Base-by-base conservation (phyloP, 495 filamentous ascomycete genomes). In the Acidiella bohemica region DNA sequence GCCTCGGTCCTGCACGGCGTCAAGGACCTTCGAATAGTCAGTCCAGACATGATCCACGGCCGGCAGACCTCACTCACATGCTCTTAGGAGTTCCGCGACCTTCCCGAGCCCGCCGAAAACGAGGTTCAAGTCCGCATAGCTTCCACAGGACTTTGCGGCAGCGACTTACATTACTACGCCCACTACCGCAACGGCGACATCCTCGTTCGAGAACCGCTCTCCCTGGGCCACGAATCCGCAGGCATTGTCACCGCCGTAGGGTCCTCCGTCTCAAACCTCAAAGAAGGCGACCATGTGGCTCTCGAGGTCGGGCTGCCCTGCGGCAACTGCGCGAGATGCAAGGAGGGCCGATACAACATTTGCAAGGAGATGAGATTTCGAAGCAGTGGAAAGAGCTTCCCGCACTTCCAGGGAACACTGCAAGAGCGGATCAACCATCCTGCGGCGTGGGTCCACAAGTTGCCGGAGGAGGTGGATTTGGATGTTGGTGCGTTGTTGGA, bases 301-400 rank as follows among this genome's bases (percentile, higher is more conserved):
- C 64, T 90, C 13, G 83, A 90, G 63, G 80, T 84, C 51, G 81
- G 81, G n/a, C 59, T 83, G 7, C 81, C 82, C n/a, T 92, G 84
- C 53, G 68, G 68, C 19, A 49, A 64, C 31, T 92, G 84, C 56
- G 63, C 67, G 6, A 60, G 78, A 17, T 92, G 84, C 57, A 49
- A 50, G 14, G 64, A 66, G 31, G 80, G 79, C 19, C 67, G 83
- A 36, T 90, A 92, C 58, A 93, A 92, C 59, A 81, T 93, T 62
- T 93, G 84, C 67, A 65, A 67, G n/a, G 58, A 62, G 8, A 78
- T 93, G 73, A 66, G 64, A 34, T 93, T 93, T 61, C 67, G 82
- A 32, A 79, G 75, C 53, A 82, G 76, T 32, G 84, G 84, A 12
- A 87, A 86, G 62, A 59, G 65, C 21, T 78, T 76, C 58, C 81